Evolutionary conservation across 2,329 filamentous ascomycete genomes (phyloP), one percentile per base, ranked within the genome.

Genomic region (Exophiala xenobiotica): DNA sequence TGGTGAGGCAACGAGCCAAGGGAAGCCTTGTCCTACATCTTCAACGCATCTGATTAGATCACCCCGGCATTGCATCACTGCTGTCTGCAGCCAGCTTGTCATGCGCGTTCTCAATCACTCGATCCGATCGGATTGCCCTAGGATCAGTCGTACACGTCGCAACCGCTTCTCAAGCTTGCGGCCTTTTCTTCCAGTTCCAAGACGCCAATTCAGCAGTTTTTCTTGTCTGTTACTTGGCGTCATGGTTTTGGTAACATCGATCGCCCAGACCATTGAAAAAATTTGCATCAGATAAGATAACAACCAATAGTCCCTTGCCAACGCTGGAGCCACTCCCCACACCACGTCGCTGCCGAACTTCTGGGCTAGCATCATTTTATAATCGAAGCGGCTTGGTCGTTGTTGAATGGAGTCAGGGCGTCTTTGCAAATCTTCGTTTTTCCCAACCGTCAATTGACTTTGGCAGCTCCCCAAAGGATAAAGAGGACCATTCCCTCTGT

Each of bases 261-360:
- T 35, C 12, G 4, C n/a, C 5, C n/a, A 14, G 11, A 35, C 7
- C 4, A 16, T 14, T 4, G 31, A 14, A 49, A 53, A 53, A 53
- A 20, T 44, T 22, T 44, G 26, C 45, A 53, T 53, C 45, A 40
- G 50, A 53, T 48, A 53, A 49, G 45, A 53, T 53, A 51, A 42
- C 16, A 39, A 14, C 49, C 49, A 51, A 51, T 51, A n/a, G 41
- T 11, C 14, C 23, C 18, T 11, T 18, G 19, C 16, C 18, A 44
- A 19, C 37, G 22, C 23, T n/a, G 23, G 8, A 11, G 12, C 11
- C 38, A 19, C 7, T 40, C 38, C 19, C 18, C 38, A 40, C 38
- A 6, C 4, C 31, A 14, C 31, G 9, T 35, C 31, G 31, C 81
- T 6, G 33, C 77, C 76, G 42, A 83, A 83, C 58, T 75, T 79